Percentiles rank a stretch among this genome's conserved stretches.
These are phyloP conservation scores for Astrothelium macrocarpum DNA, from an alignment of 495 filamentous ascomycete genomes.

Conservation along the genomic window DNA sequence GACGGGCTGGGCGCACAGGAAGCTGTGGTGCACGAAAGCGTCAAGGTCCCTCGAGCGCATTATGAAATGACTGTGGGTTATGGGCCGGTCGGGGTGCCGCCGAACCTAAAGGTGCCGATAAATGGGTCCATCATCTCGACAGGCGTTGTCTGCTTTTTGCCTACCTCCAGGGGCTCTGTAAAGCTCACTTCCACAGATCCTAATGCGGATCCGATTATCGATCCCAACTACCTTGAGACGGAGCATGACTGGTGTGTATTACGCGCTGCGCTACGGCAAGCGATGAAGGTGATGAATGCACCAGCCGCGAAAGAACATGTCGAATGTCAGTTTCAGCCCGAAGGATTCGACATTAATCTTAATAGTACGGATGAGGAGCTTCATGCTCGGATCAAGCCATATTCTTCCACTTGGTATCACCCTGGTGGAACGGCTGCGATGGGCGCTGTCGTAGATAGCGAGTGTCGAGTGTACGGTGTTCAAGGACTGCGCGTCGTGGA, in stretches of 20 bases:
- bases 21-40: not conserved
- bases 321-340: not conserved
- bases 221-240: conserved; percentile 38
- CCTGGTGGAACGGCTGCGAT: not conserved
- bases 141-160: conserved; percentile 26
- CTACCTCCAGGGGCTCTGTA: conserved; percentile 37
- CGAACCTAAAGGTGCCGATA: conserved; percentile 21
- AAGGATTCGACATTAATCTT: not conserved
- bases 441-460: conserved; percentile 5
- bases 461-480: conserved; percentile 8
- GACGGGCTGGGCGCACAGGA: not conserved
- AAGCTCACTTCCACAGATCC: conserved; percentile 31
- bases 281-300: conserved; percentile 5
- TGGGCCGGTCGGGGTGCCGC: conserved; percentile 10
- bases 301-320: not conserved
- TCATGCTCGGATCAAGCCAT: conserved; percentile 2
- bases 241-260: conserved; percentile 22
- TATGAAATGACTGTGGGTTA: not conserved
- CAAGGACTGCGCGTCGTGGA: conserved; percentile 8
- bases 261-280: conserved; percentile 4
- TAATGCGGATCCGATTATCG: conserved; percentile 28
- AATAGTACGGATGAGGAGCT: conserved; percentile 19
- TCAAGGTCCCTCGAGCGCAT: not conserved
- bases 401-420: not conserved
- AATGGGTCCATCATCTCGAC: conserved; percentile 35